Percentiles rank a stretch among this genome's conserved stretches.
Conservation (phyloP, 306 rosid species). For the Trifolium dubium region DNA sequence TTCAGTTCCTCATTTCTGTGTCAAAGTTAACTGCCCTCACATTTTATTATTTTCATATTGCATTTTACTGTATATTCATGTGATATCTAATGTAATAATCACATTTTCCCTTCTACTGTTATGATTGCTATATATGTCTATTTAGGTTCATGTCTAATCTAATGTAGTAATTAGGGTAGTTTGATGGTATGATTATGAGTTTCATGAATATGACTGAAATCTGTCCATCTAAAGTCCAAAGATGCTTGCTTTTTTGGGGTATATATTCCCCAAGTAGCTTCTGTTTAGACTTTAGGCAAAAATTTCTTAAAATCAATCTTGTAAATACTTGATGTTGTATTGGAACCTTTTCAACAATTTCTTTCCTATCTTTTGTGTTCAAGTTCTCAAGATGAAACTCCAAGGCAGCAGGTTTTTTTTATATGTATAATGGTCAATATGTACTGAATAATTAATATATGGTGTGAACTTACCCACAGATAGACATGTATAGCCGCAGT, state of each 20-base stretch:
- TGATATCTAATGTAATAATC: conserved; percentile 2
- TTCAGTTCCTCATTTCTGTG: not conserved
- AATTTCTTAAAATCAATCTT: conserved; percentile 10
- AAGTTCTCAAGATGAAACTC: conserved; percentile 18
- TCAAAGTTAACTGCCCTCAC: not conserved
- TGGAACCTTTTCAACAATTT: conserved; percentile 27
- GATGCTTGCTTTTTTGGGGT: conserved; percentile 22
- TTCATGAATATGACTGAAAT: conserved; percentile 5
- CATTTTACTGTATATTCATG: not conserved
- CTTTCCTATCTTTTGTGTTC: conserved; percentile 21
- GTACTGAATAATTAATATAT: conserved; percentile 15
- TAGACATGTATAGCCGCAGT: conserved; percentile 7
- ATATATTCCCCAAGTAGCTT: conserved; percentile 25
- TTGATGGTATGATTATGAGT: conserved; percentile 4
- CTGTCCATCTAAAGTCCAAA: not conserved
- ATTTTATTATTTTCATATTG: not conserved
- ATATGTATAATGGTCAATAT: not conserved
- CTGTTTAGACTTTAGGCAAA: conserved; percentile 7
- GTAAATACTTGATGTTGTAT: not conserved
- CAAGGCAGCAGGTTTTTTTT: conserved; percentile 16
- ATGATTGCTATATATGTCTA: not conserved
- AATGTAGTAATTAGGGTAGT: conserved; percentile 12
- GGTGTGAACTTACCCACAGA: not conserved
- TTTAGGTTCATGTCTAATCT: conserved; percentile 1
- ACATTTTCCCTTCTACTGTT: conserved; percentile 4